A percentile compares a stretch with the other conserved stretches of the same genome.
Evolutionary conservation across 192 early-diverging fungal genomes (phyloP).

Genomic region (Chytriomyces sp.): DNA sequence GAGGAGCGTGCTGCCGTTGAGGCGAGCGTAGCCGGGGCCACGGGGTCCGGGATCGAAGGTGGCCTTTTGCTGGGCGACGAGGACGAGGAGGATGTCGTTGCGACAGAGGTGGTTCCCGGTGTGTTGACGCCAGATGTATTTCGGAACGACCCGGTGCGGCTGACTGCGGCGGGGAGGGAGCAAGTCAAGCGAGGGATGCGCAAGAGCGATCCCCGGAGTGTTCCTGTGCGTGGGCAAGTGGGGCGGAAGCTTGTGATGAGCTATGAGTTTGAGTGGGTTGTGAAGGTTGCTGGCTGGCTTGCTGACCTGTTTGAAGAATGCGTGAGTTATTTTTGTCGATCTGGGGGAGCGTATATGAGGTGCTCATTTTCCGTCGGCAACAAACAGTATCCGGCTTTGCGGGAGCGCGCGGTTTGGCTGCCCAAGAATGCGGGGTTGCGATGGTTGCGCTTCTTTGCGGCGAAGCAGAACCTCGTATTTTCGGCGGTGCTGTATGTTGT

Average conservation of each 20-base stretch:
- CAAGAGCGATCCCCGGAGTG: constrained; percentile 13
- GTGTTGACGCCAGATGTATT: constrained; percentile 23
- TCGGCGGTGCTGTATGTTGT: neutral
- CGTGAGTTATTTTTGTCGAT: neutral
- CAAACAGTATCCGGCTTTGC: neutral
- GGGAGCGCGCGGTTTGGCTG: neutral
- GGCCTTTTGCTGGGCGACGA: neutral
- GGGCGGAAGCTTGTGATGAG: constrained; percentile 16
- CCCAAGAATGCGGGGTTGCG: constrained; percentile 6
- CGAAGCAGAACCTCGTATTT: constrained; percentile 16
- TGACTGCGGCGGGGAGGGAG: constrained; percentile 17
- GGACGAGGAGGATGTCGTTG: constrained; percentile 6
- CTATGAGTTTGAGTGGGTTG: constrained; percentile 30
- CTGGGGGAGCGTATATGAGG: too few relatives aligned
- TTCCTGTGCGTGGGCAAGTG: neutral
- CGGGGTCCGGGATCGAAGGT: neutral
- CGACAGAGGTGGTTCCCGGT: constrained; percentile 20
- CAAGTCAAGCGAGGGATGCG: constrained; percentile 23
- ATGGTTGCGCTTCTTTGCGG: constrained; percentile 22
- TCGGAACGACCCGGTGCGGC: neutral
- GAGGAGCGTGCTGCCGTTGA: constrained; percentile 12
- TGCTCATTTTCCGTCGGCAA: too few relatives aligned
- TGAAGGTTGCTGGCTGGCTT: constrained; percentile 5
- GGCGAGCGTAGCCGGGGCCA: neutral
- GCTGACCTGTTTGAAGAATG: constrained; percentile 7